These are phyloP conservation scores for Lactifluus piperatus DNA, from an alignment of 768 basidiomycete species.

Conservation along the genomic window DNA sequence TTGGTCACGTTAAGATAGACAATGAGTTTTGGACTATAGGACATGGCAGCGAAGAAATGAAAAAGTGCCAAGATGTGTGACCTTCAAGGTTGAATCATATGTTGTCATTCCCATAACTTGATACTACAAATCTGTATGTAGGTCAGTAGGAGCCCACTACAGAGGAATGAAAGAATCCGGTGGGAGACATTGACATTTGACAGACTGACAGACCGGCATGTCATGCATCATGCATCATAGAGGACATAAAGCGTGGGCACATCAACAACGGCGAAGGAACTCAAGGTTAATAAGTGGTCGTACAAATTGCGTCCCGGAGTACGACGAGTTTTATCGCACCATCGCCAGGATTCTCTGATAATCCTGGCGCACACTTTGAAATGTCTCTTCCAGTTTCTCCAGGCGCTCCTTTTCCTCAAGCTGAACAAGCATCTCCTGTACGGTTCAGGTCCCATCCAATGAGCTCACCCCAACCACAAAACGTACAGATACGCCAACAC, in stretches of 20 bases:
- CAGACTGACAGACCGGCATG: neutral
- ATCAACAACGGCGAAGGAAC: neutral
- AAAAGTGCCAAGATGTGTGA: neutral
- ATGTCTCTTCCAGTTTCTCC: constrained; percentile 89
- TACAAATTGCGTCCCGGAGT: neutral
- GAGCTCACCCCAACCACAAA: neutral
- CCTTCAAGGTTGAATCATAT: neutral
- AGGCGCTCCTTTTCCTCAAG: constrained; percentile 81
- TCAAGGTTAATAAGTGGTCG: neutral
- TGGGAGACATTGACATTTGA: neutral
- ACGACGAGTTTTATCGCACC: constrained; percentile 22
- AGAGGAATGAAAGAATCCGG: neutral
- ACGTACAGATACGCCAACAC: constrained; percentile 18
- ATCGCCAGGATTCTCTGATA: constrained; percentile 71
- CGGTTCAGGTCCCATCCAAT: neutral
- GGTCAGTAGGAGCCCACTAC: neutral
- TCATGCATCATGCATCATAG: neutral
- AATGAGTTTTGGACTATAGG: neutral
- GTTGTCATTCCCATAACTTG: neutral
- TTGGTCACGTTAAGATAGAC: constrained; percentile 46
- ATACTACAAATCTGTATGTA: neutral
- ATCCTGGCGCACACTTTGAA: constrained; percentile 75
- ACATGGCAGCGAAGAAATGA: neutral
- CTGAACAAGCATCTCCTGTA: constrained; percentile 79
- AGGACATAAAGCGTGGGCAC: neutral